Conservation (phyloP, 257 asterid genomes). For the Ligustrum vulgare region DNA sequence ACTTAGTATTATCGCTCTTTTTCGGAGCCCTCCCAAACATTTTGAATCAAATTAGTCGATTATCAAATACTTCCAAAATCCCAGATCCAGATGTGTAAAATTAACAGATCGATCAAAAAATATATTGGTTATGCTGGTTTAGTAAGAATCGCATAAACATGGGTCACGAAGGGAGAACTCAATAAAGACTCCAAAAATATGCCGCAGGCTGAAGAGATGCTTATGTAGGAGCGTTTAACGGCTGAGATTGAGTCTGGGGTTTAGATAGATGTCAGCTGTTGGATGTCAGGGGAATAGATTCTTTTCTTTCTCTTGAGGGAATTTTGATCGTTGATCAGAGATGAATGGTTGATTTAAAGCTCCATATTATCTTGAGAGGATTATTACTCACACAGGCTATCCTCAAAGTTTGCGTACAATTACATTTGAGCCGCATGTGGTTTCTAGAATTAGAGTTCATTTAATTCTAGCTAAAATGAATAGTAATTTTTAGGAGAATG, state of each 20-base stretch:
- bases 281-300: not conserved
- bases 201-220: not conserved
- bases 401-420: not conserved
- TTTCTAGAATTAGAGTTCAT: too few relatives aligned
- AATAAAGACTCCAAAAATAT: not conserved
- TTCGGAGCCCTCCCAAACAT: constrained; percentile 48
- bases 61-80: not conserved
- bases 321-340: not conserved
- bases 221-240: not conserved
- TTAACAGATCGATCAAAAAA: not conserved
- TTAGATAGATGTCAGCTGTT: not conserved
- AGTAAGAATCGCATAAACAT: not conserved
- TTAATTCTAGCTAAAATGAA: too few relatives aligned
- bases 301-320: not conserved
- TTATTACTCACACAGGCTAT: not conserved
- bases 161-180: not conserved
- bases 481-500: too few relatives aligned
- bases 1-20: constrained; percentile 42
- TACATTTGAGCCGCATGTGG: not conserved
- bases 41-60: not conserved
- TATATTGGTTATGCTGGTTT: not conserved
- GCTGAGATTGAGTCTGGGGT: not conserved
- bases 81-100: not conserved
- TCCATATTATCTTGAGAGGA: not conserved
- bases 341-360: not conserved